Percentiles rank a stretch among this genome's conserved stretches.
phyloP scores from a whole-genome alignment of 805 yeast genomes.

The Kazachstania kunashirensis region DNA sequence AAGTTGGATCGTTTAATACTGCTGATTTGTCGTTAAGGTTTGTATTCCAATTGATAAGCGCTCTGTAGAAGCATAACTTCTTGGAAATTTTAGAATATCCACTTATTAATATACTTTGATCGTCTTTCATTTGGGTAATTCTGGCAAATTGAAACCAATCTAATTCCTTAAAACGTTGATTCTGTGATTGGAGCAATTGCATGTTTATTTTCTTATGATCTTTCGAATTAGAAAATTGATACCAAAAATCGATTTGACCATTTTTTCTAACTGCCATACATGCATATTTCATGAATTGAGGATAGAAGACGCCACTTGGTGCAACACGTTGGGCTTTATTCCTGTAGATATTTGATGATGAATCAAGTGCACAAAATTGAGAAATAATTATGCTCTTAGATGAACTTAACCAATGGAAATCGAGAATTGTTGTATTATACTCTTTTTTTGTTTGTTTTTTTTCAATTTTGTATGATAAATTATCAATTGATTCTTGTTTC shows the following conservation, averaged over 20 bases:
- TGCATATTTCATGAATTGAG: conserved; percentile 31
- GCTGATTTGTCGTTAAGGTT: conserved; percentile 15
- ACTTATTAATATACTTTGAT: conserved; percentile 24
- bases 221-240: conserved; percentile 31
- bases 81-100: conserved; percentile 21
- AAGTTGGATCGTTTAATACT: conserved; percentile 25
- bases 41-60: conserved; percentile 26
- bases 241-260: conserved; percentile 32
- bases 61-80: conserved; percentile 23
- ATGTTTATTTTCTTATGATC: conserved; percentile 29
- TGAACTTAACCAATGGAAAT: conserved; percentile 37
- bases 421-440: conserved; percentile 28
- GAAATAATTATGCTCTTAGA: conserved; percentile 29
- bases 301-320: conserved; percentile 30
- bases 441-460: conserved; percentile 31
- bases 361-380: conserved; percentile 26
- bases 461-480: conserved; percentile 27
- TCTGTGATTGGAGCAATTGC: conserved; percentile 19
- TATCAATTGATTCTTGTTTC: conserved; percentile 27
- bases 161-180: conserved; percentile 19
- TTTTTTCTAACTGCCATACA: conserved; percentile 28
- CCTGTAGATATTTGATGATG: conserved; percentile 19
- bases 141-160: conserved; percentile 28
- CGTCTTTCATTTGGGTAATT: conserved; percentile 27
- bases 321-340: conserved; percentile 28